These are phyloP conservation scores for Crinitomyces ghanaensis DNA, from an alignment of 805 yeast genomes.

Conservation along the genomic window DNA sequence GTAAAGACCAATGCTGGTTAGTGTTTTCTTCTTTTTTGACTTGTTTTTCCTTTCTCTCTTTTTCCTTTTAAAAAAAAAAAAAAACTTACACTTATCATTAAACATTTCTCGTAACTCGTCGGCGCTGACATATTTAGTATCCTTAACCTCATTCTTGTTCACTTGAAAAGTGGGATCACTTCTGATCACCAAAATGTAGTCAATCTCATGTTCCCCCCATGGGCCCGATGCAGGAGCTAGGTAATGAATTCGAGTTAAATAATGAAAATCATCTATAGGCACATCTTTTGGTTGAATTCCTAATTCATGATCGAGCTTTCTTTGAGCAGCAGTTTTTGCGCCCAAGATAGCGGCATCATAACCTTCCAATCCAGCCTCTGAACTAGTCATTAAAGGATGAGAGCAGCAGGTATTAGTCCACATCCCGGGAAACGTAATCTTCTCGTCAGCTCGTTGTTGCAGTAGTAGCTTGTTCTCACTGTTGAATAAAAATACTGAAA, in stretches of 20 bases:
- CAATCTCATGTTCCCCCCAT: slow-evolving; percentile 99
- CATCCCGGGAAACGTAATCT: slow-evolving; percentile 90
- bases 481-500: slow-evolving; percentile 88
- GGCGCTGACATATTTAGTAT: slow-evolving; percentile 59
- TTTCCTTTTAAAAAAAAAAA: too few relatives aligned
- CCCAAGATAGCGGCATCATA: slow-evolving; percentile 60
- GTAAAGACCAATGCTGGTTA: slow-evolving; percentile 64
- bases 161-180: slow-evolving; percentile 39
- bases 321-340: slow-evolving; percentile 75
- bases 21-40: too few relatives aligned
- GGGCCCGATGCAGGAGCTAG: slow-evolving; percentile 64
- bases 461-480: slow-evolving; percentile 61
- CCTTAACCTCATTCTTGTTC: slow-evolving; percentile 80
- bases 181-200: slow-evolving; percentile 74
- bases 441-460: slow-evolving; percentile 94
- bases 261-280: slow-evolving; percentile 61
- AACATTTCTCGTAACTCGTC: slow-evolving; percentile 68
- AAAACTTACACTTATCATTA: slow-evolving; percentile 37
- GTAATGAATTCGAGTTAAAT: slow-evolving; percentile 88
- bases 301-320: slow-evolving; percentile 86
- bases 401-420: slow-evolving; percentile 99
- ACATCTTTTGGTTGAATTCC: slow-evolving; percentile 57
- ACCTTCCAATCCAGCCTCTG: slow-evolving; percentile 65
- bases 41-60: too few relatives aligned
- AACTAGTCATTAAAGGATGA: slow-evolving; percentile 79